Evolutionary conservation across 2,329 filamentous ascomycete species (phyloP).

Genomic region (Parastagonospora avenae): DNA sequence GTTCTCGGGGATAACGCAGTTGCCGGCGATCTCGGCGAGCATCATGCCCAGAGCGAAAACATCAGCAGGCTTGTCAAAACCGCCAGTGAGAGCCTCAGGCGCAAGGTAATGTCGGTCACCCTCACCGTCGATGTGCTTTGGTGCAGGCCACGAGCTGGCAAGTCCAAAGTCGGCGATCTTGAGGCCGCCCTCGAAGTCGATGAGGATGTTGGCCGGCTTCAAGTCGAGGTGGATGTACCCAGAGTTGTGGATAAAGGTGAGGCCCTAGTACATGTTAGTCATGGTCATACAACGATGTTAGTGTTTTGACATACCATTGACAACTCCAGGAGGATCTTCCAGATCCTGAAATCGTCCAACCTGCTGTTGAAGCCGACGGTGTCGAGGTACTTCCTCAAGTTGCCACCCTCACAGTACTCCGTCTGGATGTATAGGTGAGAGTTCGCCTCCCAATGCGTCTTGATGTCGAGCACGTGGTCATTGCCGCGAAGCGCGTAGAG

Average conservation of each 20-base stretch:
- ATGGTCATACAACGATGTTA: background rate
- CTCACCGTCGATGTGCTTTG: conserved; percentile 80
- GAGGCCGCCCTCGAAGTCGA: conserved; percentile 78
- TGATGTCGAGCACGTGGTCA: conserved; percentile 83
- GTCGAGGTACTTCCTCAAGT: conserved; percentile 82
- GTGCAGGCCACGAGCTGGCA: conserved; percentile 78
- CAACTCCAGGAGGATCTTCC: conserved; percentile 93
- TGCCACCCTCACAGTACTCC: conserved; percentile 94
- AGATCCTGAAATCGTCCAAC: conserved; percentile 96
- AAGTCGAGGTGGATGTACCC: conserved; percentile 86
- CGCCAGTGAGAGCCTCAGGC: conserved; percentile 85
- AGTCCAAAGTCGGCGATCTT: conserved; percentile 89
- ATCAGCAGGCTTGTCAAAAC: conserved; percentile 88
- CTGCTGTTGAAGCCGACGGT: conserved; percentile 81
- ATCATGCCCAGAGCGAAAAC: conserved; percentile 94
- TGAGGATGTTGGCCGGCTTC: conserved; percentile 83
- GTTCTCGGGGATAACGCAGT: conserved; percentile 92
- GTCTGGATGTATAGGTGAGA: conserved; percentile 94
- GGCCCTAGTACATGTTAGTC: conserved; percentile 63
- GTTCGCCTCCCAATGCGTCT: conserved; percentile 86
- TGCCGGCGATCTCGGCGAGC: conserved; percentile 91
- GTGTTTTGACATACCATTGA: conserved; percentile 66
- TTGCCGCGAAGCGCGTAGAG: conserved; percentile 77
- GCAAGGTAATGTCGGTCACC: conserved; percentile 97
- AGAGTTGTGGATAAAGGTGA: conserved; percentile 87